phyloP scores from a whole-genome alignment of 495 filamentous ascomycete species.

The Hypoxylon intermedium region DNA sequence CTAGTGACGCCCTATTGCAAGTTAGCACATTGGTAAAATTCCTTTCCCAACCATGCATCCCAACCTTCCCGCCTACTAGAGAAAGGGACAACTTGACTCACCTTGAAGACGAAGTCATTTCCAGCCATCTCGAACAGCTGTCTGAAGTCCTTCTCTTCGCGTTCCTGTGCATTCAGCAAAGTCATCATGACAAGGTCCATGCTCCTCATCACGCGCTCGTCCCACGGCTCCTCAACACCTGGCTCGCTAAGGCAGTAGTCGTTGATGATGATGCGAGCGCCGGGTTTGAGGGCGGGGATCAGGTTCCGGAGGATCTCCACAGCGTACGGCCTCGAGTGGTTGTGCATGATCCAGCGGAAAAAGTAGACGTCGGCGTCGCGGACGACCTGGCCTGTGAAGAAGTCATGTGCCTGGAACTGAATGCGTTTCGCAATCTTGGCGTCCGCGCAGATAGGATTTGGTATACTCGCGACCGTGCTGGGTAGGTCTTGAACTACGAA shows the following conservation, averaged over 20 bases:
- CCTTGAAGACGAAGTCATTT: conserved; percentile 53
- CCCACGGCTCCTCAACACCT: conserved; percentile 52
- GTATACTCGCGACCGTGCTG: conserved; percentile 54
- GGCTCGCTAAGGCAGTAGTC: conserved; percentile 59
- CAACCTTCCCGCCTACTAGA: conserved; percentile 12
- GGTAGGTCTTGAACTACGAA: conserved; percentile 67
- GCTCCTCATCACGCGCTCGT: conserved; percentile 59
- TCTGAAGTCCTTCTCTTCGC: conserved; percentile 56
- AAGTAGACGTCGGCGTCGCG: conserved; percentile 63
- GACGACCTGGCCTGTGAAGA: conserved; percentile 61
- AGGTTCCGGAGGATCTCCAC: conserved; percentile 60
- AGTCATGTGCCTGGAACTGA: conserved; percentile 58
- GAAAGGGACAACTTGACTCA: conserved; percentile 23
- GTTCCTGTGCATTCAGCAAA: conserved; percentile 62
- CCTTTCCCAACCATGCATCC: background rate
- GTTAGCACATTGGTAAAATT: conserved; percentile 10
- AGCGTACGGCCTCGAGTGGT: conserved; percentile 65
- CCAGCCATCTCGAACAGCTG: conserved; percentile 55
- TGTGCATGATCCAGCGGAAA: conserved; percentile 66
- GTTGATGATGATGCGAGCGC: conserved; percentile 60
- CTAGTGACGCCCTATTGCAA: conserved; percentile 46
- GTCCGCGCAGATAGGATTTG: conserved; percentile 49
- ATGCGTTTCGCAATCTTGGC: conserved; percentile 51
- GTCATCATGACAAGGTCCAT: conserved; percentile 66
- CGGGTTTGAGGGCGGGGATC: conserved; percentile 63